These are phyloP conservation scores for Chalaropsis thielavioides DNA, from an alignment of 2,329 filamentous ascomycete species.

Conservation along the genomic window DNA sequence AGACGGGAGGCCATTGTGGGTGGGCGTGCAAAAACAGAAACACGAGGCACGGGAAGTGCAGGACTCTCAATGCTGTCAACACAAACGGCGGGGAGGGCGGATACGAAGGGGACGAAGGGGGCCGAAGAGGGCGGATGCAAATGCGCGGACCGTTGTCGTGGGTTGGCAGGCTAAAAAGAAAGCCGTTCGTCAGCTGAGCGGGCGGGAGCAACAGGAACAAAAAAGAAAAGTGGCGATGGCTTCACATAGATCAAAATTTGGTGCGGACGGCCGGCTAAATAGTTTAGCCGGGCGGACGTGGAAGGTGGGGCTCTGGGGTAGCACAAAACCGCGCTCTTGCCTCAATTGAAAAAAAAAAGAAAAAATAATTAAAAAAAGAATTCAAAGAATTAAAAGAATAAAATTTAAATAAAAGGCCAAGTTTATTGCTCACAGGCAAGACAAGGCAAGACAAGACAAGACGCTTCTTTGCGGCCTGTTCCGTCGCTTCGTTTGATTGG, in stretches of 20 bases:
- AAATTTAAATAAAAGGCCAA: neutral
- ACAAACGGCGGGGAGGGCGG: too few species aligned
- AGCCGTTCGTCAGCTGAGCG: neutral
- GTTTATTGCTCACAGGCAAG: neutral
- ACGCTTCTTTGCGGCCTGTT: neutral
- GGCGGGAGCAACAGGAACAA: neutral
- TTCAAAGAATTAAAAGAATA: neutral
- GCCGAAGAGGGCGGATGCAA: too few species aligned
- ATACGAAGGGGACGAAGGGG: too few species aligned
- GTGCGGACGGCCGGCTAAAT: neutral
- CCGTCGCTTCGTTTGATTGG: neutral
- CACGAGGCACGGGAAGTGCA: neutral
- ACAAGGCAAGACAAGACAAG: too few species aligned
- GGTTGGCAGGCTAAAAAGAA: neutral
- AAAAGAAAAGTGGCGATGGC: conserved; percentile 4
- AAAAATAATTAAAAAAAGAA: neutral
- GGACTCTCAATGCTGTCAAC: too few species aligned
- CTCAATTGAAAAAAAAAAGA: neutral
- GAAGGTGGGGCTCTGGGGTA: conserved; percentile 6
- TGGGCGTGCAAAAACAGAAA: neutral
- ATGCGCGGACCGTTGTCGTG: neutral
- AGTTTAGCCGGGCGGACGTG: conserved; percentile 10
- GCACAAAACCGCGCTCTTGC: neutral
- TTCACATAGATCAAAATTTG: conserved; percentile 15
- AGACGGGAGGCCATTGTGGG: conserved; percentile 9